Conservation (phyloP, 2,329 filamentous ascomycete species). For the Fusarium denticulatum region DNA sequence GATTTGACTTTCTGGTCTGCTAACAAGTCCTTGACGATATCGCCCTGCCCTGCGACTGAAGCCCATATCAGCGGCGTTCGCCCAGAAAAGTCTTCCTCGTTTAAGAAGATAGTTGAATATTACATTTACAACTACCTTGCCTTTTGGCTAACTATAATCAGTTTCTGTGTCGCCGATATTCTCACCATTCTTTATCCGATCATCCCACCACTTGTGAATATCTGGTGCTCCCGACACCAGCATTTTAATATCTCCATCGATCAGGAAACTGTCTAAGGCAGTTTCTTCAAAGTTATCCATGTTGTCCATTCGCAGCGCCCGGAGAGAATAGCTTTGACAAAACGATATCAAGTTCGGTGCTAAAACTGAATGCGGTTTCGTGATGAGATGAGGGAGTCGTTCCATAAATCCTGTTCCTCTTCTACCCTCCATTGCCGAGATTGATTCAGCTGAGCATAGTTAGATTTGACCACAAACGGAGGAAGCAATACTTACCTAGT, state of each 20-base stretch:
- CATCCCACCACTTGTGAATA: neutral
- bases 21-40: no score
- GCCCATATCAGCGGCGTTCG: no score
- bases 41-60: no score
- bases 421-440: neutral
- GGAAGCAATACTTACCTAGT: rapidly evolving
- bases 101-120: no score
- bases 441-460: neutral
- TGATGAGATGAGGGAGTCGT: neutral
- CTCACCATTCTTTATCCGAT: neutral
- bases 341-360: neutral
- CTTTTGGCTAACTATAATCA: rapidly evolving
- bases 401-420: neutral
- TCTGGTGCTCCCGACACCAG: neutral
- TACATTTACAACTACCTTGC: no score
- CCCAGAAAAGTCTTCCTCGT: no score
- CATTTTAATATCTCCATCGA: neutral
- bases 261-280: neutral
- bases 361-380: neutral
- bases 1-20: no score
- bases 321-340: neutral
- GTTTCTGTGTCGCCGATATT: rapidly evolving
- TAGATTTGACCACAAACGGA: rapidly evolving
- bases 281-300: neutral
- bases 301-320: neutral